Conservation (phyloP, 805 yeast species). For the Barnettozyma sucrosica region DNA sequence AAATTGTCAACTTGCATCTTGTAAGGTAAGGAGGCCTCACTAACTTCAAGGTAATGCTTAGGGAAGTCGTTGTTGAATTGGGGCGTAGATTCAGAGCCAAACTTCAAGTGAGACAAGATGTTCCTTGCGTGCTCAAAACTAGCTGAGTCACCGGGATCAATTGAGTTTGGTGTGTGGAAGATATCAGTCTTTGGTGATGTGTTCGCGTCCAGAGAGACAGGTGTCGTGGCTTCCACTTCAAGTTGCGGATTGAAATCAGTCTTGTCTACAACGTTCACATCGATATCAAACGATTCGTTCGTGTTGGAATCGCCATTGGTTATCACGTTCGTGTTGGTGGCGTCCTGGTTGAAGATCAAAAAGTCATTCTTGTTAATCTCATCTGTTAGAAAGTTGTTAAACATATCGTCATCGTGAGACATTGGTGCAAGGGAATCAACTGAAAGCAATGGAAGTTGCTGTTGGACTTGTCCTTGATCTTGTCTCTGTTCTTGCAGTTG, state of each 20-base stretch:
- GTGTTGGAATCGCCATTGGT: background rate
- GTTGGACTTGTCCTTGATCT: background rate
- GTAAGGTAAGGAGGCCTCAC: slow-evolving; percentile 33
- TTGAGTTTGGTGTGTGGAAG: slow-evolving; percentile 16
- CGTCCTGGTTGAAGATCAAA: slow-evolving; percentile 11
- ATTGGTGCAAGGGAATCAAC: background rate
- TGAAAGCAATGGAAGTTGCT: background rate
- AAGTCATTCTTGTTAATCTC: slow-evolving; percentile 23
- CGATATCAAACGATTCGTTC: background rate
- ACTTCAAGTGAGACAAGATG: slow-evolving; percentile 20
- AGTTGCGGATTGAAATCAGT: background rate
- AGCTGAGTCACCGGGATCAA: slow-evolving; percentile 11
- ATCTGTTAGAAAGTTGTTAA: slow-evolving; percentile 22
- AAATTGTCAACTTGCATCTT: slow-evolving; percentile 51
- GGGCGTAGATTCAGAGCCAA: slow-evolving; percentile 22
- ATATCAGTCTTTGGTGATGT: slow-evolving; percentile 11
- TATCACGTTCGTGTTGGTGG: slow-evolving; percentile 3
- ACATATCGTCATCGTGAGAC: slow-evolving; percentile 21
- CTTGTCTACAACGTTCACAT: background rate
- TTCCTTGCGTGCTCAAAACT: slow-evolving; percentile 23
- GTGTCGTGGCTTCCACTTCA: slow-evolving; percentile 13
- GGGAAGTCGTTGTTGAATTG: slow-evolving; percentile 25
- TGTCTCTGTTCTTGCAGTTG: background rate
- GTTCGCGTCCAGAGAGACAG: slow-evolving; percentile 11
- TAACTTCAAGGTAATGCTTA: slow-evolving; percentile 23